Evolutionary conservation across 139 green algal genomes (phyloP), one percentile per base, ranked within the genome.

Genomic region (Picochlorum sp.): DNA sequence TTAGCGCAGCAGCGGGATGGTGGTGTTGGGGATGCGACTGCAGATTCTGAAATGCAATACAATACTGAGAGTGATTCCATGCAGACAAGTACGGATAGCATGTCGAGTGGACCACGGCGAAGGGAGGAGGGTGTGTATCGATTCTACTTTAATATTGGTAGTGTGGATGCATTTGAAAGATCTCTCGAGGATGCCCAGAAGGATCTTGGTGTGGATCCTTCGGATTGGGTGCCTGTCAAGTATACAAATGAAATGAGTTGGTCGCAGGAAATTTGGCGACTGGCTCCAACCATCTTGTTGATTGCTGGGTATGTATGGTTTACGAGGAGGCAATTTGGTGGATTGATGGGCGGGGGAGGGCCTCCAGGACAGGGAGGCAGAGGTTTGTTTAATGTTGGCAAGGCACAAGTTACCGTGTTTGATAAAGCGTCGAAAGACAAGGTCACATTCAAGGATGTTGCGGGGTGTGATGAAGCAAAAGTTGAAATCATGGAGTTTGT

Each of bases 401-500:
- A 95, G 73, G 87, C 87, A 10, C 72, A 84, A 71, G 65, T 86
- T 1, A 76, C 68, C 13, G 65, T 80, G 4, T 28, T 96, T 21
- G 92, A 98, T 81, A 95, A 95, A 68, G 89, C 89, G 32, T 78
- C 83, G 41, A 96, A 96, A 74, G 79, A 91, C 57, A 90, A 91
- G 69, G 75, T 90, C 2, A 82, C 77, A 32, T 97, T 97, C 72
- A 89, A 87, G 73, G 90, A 98, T 65, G 92, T 98, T 47, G 92
- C 92, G 21, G 92, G 92, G 13, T 97, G 90, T 72, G 87, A 97
- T 62, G 92, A 98, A 72, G 92, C 91, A 26, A 97, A 97, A 84
- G 62, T 74, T 56, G 89, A 97, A 79, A 89, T 98, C 69, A 95
- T 95, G 87, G 91, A 98, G 85, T 96, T 98, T 85, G 91, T 98